Percentiles rank a stretch among this genome's conserved stretches.
These are phyloP conservation scores for Corchorus capsularis DNA, from an alignment of 345 rosid genomes.

Conservation along the genomic window DNA sequence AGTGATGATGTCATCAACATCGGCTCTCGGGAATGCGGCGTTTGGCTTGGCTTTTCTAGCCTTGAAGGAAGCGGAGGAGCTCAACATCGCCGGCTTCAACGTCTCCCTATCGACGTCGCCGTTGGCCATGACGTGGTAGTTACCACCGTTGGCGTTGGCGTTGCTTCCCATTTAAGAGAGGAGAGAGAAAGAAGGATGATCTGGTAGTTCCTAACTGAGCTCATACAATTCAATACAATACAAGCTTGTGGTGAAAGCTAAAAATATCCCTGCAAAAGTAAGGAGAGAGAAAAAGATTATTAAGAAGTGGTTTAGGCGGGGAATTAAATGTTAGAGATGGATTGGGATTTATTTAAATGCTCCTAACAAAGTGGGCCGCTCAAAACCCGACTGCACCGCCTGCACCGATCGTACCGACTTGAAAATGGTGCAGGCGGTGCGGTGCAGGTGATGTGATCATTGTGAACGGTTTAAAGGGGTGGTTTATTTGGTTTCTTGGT, in stretches of 20 bases:
- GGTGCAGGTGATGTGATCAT: too few relatives aligned
- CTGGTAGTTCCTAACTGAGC: slow-evolving; percentile 21
- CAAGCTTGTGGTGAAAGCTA: slow-evolving; percentile 9
- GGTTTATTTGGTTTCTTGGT: too few relatives aligned
- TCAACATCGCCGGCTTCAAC: slow-evolving; percentile 23
- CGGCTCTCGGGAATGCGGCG: background rate
- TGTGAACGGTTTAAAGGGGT: too few relatives aligned
- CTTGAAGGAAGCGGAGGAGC: slow-evolving; percentile 45
- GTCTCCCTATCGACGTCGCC: slow-evolving; percentile 32
- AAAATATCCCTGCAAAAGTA: background rate
- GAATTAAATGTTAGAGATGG: slow-evolving; percentile 20
- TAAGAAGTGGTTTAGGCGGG: slow-evolving; percentile 39
- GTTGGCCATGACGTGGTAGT: slow-evolving; percentile 25
- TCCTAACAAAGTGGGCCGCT: too few relatives aligned
- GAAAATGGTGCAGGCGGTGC: too few relatives aligned
- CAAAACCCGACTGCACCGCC: too few relatives aligned
- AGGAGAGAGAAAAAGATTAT: slow-evolving; percentile 13
- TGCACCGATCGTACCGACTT: too few relatives aligned
- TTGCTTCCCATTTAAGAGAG: slow-evolving; percentile 34
- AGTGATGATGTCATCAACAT: slow-evolving; percentile 16
- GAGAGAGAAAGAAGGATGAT: slow-evolving; percentile 35
- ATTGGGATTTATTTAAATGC: slow-evolving; percentile 4
- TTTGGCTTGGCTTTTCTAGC: slow-evolving; percentile 39
- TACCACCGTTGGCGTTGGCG: slow-evolving; percentile 13
- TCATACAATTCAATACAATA: background rate